phyloP scores from a whole-genome alignment of 2,329 filamentous ascomycete species.

The Ascochyta pisi region DNA sequence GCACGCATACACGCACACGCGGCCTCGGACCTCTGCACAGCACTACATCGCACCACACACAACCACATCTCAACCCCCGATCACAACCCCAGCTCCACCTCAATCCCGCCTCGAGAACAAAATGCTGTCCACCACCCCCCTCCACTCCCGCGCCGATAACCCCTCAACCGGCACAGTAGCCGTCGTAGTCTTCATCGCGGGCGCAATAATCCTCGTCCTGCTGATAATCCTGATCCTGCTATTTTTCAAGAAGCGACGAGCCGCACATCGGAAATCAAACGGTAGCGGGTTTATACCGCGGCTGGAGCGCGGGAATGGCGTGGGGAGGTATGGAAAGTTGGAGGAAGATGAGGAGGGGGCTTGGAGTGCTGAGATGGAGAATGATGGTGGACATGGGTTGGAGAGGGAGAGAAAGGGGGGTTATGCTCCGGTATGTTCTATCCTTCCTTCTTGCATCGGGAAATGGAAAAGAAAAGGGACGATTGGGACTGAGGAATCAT shows the following conservation, averaged over 20 bases:
- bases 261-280: neutral
- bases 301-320: slow-evolving; percentile 1
- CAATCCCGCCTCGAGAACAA: too few species aligned
- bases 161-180: slow-evolving; percentile 5
- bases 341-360: slow-evolving; percentile 16
- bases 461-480: too few species aligned
- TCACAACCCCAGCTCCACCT: too few species aligned
- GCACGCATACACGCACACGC: too few species aligned
- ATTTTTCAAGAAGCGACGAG: slow-evolving; percentile 8
- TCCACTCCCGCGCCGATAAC: neutral
- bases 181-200: slow-evolving; percentile 9
- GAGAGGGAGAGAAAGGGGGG: neutral
- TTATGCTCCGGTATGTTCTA: slow-evolving; percentile 9
- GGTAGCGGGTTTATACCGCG: neutral
- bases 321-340: slow-evolving; percentile 8
- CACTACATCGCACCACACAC: too few species aligned
- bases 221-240: slow-evolving; percentile 7
- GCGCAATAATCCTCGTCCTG: slow-evolving; percentile 14
- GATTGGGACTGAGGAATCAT: too few species aligned
- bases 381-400: neutral
- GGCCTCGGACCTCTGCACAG: too few species aligned
- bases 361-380: slow-evolving; percentile 14
- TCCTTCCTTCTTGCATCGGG: neutral
- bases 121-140: too few species aligned
- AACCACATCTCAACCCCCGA: too few species aligned